Base-by-base conservation (phyloP, 2,329 filamentous ascomycete genomes). In the Calonectria hongkongensis region DNA sequence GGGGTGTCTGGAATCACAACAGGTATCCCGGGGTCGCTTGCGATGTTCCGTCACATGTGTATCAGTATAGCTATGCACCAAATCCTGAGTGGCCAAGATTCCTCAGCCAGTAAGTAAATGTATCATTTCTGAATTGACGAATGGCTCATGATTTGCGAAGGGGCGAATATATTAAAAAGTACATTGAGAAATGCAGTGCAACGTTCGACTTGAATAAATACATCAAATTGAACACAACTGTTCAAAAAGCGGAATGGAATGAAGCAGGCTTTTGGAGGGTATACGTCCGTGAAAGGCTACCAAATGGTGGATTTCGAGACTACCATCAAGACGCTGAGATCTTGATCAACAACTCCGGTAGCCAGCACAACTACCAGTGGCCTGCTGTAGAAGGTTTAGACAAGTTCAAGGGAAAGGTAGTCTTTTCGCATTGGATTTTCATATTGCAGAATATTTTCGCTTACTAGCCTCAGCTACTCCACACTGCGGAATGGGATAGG, bases 1-100 rank as follows among this genome's bases (percentile, higher is more conserved):
- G 51, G 30, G 51, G 51, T 36, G 51, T 56, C 18, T 56, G 51
- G 51, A 56, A 56, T 10, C 51, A 56, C 18, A 56, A 56, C 30
- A 36, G 51, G 8, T 56, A 56, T 8, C 51, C 51, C 3, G 51
- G 51, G 2, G 51, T 56, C 4, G 51, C 51, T 18, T 56, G 51
- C 30, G 51, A 56, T 8, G 30, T 56, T n/a, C 51, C 51, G 30
- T 56, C 51, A 21, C 51, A 56, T 12, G 51, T 56, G 4, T 56
- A 56, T 10, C 51, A 56, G 12, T 56, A 56, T 3, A 56, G 51
- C 18, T 56, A 36, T 28, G 51, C 51, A 25, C 51, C 51, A 27
- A 56, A 56, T 27, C 51, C 51, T n/a, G n/a, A 56, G 1, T 56
- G 51, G 51, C 30, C 51, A 25, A 30, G 9, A 8, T 56, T 56